phyloP scores from a whole-genome alignment of 768 basidiomycete species.

The Megacollybia marginata region DNA sequence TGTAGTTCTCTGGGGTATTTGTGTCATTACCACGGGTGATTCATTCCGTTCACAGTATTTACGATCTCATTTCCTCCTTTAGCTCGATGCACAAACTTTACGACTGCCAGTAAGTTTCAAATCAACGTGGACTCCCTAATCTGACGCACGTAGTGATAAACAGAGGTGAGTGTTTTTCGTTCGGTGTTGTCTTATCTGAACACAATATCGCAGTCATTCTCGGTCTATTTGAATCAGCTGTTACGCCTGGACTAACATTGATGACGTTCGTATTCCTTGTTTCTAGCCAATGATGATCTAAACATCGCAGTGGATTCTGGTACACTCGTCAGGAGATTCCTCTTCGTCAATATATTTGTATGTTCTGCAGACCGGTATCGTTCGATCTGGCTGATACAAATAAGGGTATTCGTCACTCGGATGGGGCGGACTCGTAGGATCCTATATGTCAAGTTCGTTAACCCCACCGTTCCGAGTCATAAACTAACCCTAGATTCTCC shows the following conservation, averaged over 20 bases:
- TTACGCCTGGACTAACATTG: slow-evolving; percentile 11
- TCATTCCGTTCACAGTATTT: too few species aligned
- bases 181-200: too few species aligned
- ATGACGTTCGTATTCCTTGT: slow-evolving; percentile 9
- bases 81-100: slow-evolving; percentile 12
- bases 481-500: not conserved
- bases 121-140: not conserved
- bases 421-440: slow-evolving; percentile 13
- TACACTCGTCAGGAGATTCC: slow-evolving; percentile 12
- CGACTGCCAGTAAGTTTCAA: slow-evolving; percentile 12
- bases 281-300: not conserved
- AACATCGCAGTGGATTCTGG: slow-evolving; percentile 9
- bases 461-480: not conserved
- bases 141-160: not conserved
- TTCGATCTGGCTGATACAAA: not conserved
- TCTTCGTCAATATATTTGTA: slow-evolving; percentile 10
- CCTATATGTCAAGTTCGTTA: slow-evolving; percentile 6
- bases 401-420: slow-evolving; percentile 13
- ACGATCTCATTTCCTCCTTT: too few species aligned
- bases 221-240: slow-evolving; percentile 11
- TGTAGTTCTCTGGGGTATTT: slow-evolving; percentile 10
- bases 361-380: not conserved
- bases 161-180: not conserved
- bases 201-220: slow-evolving; percentile 1
- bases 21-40: slow-evolving; percentile 8